Evolutionary conservation across 352 stramenopile species (phyloP).

Genomic region (Phytophthora tubulina): DNA sequence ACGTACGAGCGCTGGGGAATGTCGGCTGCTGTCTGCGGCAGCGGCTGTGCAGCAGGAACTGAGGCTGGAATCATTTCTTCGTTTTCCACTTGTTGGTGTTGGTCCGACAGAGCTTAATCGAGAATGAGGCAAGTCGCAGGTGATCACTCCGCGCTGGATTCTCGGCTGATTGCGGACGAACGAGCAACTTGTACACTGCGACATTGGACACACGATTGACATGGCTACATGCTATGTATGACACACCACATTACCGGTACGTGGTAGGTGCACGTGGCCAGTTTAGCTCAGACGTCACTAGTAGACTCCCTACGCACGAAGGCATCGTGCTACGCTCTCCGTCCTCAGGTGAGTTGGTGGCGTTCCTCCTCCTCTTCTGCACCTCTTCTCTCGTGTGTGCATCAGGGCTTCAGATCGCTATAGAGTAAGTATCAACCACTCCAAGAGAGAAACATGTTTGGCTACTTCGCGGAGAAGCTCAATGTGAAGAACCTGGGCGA

Average conservation of each 20-base stretch:
- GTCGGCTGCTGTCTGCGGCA: slow-evolving; percentile 44
- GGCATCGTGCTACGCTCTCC: neutral
- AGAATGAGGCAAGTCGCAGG: neutral
- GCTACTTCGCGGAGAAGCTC: slow-evolving; percentile 89
- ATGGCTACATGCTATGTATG: slow-evolving; percentile 18
- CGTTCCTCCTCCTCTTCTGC: slow-evolving; percentile 1
- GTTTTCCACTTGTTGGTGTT: neutral
- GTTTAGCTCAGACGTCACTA: slow-evolving; percentile 15
- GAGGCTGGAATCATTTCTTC: slow-evolving; percentile 38
- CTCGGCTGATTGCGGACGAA: slow-evolving; percentile 1
- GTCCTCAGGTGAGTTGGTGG: slow-evolving; percentile 19
- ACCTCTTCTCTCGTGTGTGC: slow-evolving; percentile 6
- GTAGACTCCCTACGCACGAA: neutral
- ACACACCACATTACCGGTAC: slow-evolving; percentile 1
- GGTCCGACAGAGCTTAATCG: slow-evolving; percentile 11
- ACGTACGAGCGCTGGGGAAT: slow-evolving; percentile 37
- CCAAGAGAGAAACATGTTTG: slow-evolving; percentile 70
- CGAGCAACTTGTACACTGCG: neutral
- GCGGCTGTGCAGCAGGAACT: slow-evolving; percentile 21
- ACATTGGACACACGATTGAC: neutral
- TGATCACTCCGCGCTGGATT: slow-evolving; percentile 20
- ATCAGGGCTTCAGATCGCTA: slow-evolving; percentile 9
- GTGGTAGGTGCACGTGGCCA: slow-evolving; percentile 17
- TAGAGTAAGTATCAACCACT: slow-evolving; percentile 2
- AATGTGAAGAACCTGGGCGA: slow-evolving; percentile 92